These are phyloP conservation scores for Scutellaria minor DNA, from an alignment of 257 asterid species.

Conservation along the genomic window DNA sequence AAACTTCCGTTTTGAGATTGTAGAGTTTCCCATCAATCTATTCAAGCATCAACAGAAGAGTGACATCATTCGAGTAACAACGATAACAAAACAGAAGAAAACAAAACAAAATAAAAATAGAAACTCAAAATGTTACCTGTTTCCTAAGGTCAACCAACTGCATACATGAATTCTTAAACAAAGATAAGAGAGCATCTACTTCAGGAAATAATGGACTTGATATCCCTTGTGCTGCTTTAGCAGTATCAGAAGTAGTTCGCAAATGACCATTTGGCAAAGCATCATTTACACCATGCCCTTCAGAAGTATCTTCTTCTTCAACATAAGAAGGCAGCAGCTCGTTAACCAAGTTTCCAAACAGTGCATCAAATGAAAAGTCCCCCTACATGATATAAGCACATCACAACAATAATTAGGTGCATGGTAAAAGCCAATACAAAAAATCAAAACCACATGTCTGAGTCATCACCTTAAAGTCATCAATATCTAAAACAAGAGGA, in stretches of 20 bases:
- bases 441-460: conserved; percentile 19
- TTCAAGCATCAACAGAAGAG: conserved; percentile 39
- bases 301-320: conserved; percentile 75
- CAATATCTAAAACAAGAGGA: conserved; percentile 88
- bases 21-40: conserved; percentile 90
- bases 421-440: conserved; percentile 25
- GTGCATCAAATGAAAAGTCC: conserved; percentile 89
- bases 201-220: conserved; percentile 85
- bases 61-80: conserved; percentile 13
- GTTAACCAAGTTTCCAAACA: conserved; percentile 88
- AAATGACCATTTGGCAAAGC: conserved; percentile 70
- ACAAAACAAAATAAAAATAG: background rate
- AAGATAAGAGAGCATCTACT: conserved; percentile 84
- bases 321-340: conserved; percentile 88
- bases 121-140: conserved; percentile 54
- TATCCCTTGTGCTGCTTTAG: conserved; percentile 58
- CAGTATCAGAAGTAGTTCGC: conserved; percentile 66
- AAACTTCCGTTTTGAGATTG: conserved; percentile 80
- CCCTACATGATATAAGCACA: conserved; percentile 61
- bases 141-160: conserved; percentile 88
- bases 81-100: conserved; percentile 6
- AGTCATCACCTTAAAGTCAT: conserved; percentile 83
- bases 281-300: conserved; percentile 72
- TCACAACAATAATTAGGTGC: conserved; percentile 33
- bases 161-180: conserved; percentile 80